phyloP scores from a whole-genome alignment of 768 basidiomycete species.

The Leccinum sublutescens region DNA sequence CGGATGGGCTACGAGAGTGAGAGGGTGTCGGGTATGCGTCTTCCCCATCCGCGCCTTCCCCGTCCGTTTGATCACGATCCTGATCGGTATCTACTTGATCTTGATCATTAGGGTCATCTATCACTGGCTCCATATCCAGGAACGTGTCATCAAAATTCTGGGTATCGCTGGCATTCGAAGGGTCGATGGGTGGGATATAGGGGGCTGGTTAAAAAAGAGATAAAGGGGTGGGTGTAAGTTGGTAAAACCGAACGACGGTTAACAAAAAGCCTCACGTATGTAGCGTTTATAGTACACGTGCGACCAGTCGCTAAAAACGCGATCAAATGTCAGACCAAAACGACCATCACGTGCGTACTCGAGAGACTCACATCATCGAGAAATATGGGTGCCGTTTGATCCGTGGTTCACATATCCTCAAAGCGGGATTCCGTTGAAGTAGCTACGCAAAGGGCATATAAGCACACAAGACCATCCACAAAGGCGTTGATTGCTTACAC shows the following conservation, averaged over 20 bases:
- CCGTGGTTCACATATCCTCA: conserved; percentile 89
- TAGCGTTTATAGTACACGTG: conserved; percentile 94
- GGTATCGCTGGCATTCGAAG: conserved; percentile 90
- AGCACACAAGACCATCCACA: not conserved
- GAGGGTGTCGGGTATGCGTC: conserved; percentile 78
- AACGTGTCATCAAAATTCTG: conserved; percentile 98
- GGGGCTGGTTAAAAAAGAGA: conserved; percentile 53
- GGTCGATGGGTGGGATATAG: conserved; percentile 90
- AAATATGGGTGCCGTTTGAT: conserved; percentile 96
- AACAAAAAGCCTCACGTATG: conserved; percentile 61
- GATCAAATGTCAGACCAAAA: conserved; percentile 17
- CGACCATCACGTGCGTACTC: conserved; percentile 3
- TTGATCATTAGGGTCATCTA: conserved; percentile 71
- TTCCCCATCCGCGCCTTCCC: conserved; percentile 70
- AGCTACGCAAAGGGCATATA: conserved; percentile 48
- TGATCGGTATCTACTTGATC: conserved; percentile 66
- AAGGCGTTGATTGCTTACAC: conserved; percentile 52
- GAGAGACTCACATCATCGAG: conserved; percentile 75
- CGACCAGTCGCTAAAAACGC: conserved; percentile 72
- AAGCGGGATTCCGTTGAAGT: conserved; percentile 87
- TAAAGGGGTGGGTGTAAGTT: conserved; percentile 16
- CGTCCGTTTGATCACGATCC: conserved; percentile 65
- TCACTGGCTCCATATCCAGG: conserved; percentile 91
- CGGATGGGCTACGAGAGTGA: conserved; percentile 75
- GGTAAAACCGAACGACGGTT: conserved; percentile 3